A percentile compares a stretch with the other conserved stretches of the same genome.
These are phyloP conservation scores for Cymbopogon flexuosus DNA, from an alignment of 202 grass and related monocot genomes.

Conservation along the genomic window DNA sequence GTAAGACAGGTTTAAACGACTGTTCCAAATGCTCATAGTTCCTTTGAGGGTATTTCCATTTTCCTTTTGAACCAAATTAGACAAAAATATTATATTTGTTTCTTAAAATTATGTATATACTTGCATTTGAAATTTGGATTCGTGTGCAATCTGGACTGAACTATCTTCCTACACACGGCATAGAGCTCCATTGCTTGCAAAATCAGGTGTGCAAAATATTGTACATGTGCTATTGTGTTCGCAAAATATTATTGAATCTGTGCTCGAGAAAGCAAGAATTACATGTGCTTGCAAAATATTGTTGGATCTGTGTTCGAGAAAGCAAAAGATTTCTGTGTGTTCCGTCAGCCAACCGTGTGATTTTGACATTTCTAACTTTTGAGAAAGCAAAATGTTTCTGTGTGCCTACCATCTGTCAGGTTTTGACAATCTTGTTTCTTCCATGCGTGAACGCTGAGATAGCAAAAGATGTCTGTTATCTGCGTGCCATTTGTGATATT, in stretches of 20 bases:
- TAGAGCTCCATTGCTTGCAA: background rate
- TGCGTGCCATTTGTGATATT: background rate
- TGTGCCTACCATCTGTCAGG: background rate
- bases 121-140: background rate
- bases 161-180: background rate
- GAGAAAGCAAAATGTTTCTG: background rate
- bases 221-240: no score
- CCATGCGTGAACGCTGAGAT: no score
- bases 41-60: background rate
- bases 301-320: background rate
- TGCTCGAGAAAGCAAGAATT: background rate
- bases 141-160: background rate
- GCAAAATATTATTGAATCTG: background rate
- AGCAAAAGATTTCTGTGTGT: background rate
- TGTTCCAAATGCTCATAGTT: background rate
- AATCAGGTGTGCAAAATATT: background rate
- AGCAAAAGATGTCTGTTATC: no score
- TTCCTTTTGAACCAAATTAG: background rate
- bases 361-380: background rate
- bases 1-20: background rate
- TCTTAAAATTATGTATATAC: background rate
- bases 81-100: background rate
- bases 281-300: background rate
- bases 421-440: constrained; percentile 9
- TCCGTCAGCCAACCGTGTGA: background rate